A percentile compares a stretch with the other conserved stretches of the same genome.
Conservation (phyloP, 352 stramenopile species). For the Globisporangium alternatum region DNA sequence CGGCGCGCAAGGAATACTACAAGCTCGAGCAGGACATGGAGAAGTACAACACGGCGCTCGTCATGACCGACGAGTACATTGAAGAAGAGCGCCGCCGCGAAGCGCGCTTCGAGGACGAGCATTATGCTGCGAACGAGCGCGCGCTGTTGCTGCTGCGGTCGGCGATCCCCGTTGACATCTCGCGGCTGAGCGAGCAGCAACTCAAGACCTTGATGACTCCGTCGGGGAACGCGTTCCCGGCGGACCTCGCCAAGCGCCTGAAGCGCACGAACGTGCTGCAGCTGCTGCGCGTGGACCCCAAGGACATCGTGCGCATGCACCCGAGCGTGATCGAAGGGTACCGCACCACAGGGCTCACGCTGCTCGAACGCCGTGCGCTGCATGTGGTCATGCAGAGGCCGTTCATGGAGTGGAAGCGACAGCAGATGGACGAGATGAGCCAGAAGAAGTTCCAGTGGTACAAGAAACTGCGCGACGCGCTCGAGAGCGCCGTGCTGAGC, state of each 20-base stretch:
- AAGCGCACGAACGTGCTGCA: conserved; percentile 90
- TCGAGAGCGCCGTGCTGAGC: conserved; percentile 32
- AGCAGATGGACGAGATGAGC: conserved; percentile 80
- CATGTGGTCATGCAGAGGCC: conserved; percentile 64
- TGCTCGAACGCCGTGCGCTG: conserved; percentile 86
- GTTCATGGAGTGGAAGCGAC: conserved; percentile 66
- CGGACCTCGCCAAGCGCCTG: conserved; percentile 72
- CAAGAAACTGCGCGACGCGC: conserved; percentile 70
- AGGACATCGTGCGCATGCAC: conserved; percentile 80
- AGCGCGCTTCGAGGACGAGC: conserved; percentile 67
- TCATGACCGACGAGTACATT: conserved; percentile 89
- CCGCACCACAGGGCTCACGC: conserved; percentile 56
- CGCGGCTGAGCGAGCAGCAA: conserved; percentile 72
- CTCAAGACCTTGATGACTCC: conserved; percentile 52
- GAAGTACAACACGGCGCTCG: conserved; percentile 87
- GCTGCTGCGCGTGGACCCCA: conserved; percentile 69
- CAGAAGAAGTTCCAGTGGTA: conserved; percentile 82
- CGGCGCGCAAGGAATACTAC: conserved; percentile 82
- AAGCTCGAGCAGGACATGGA: conserved; percentile 90
- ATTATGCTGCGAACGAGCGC: conserved; percentile 44
- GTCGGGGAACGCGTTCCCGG: conserved; percentile 57
- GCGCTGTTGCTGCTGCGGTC: conserved; percentile 59
- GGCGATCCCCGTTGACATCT: conserved; percentile 81
- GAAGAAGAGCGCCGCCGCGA: conserved; percentile 70
- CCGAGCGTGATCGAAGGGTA: conserved; percentile 69